Conservation (phyloP, 106 monocot genomes). For the Agapanthus africanus region DNA sequence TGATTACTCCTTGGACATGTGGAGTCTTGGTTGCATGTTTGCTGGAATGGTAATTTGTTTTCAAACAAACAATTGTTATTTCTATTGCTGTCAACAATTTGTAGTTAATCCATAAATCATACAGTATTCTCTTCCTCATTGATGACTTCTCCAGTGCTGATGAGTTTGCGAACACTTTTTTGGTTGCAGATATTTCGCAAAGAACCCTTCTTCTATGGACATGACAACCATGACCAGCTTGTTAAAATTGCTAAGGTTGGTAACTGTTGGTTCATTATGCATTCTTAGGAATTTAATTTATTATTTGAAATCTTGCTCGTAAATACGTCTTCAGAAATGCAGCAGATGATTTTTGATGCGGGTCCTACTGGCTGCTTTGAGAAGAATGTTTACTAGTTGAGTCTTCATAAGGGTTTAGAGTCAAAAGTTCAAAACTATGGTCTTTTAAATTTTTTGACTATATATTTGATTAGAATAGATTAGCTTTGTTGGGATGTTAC, state of each 20-base stretch:
- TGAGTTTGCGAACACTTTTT: too few relatives aligned
- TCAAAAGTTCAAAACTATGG: not conserved
- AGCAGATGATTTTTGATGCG: not conserved
- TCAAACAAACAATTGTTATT: not conserved
- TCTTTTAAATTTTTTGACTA: not conserved
- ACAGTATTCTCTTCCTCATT: not conserved
- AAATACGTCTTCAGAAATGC: not conserved
- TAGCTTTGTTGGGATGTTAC: not conserved
- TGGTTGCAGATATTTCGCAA: slow-evolving; percentile 77
- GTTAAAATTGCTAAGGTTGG: slow-evolving; percentile 81
- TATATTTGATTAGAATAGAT: not conserved
- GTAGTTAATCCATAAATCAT: not conserved
- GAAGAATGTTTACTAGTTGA: not conserved
- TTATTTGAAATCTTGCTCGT: not conserved
- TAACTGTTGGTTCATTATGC: not conserved
- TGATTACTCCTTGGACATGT: slow-evolving; percentile 95
- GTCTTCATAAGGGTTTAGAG: not conserved
- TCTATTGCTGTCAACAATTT: not conserved
- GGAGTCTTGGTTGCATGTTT: slow-evolving; percentile 99
- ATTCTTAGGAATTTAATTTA: not conserved
- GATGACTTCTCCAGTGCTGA: not conserved
- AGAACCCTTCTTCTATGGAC: slow-evolving; percentile 88
- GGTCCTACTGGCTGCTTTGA: not conserved
- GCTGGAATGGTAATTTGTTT: slow-evolving; percentile 72
- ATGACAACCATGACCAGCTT: slow-evolving; percentile 89